These are phyloP conservation scores for Akanthomyces lecanii DNA, from an alignment of 2,329 filamentous ascomycete species.

Conservation along the genomic window DNA sequence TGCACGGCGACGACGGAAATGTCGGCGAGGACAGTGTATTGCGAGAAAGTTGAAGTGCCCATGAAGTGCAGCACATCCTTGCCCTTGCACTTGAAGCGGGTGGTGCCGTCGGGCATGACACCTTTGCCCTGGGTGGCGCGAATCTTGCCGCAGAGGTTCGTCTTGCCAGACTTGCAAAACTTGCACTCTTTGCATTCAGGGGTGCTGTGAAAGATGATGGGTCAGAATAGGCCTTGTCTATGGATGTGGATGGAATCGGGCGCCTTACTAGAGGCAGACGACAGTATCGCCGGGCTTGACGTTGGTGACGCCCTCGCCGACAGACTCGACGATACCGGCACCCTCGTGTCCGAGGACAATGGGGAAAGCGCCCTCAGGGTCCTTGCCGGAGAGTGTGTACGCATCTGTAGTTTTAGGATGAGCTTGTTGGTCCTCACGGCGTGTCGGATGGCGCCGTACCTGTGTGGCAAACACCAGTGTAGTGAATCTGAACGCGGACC, in stretches of 20 bases:
- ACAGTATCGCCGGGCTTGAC: conserved; percentile 94
- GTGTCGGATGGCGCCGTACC: conserved; percentile 46
- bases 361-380: conserved; percentile 92
- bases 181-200: conserved; percentile 98
- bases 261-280: conserved; percentile 72
- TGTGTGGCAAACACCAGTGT: conserved; percentile 98
- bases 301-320: conserved; percentile 90
- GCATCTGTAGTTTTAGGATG: conserved; percentile 56
- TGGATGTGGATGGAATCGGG: conserved; percentile 19
- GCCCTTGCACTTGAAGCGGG: conserved; percentile 90
- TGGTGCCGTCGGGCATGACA: conserved; percentile 95
- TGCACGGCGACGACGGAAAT: conserved; percentile 96
- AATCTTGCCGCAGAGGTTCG: conserved; percentile 98
- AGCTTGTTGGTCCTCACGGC: not conserved
- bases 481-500: conserved; percentile 94
- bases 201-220: conserved; percentile 54
- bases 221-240: not conserved
- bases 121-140: conserved; percentile 92
- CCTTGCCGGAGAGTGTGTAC: conserved; percentile 93
- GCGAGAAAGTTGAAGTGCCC: conserved; percentile 97
- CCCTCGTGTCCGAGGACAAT: conserved; percentile 87
- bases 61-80: conserved; percentile 97
- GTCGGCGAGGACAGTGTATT: conserved; percentile 97
- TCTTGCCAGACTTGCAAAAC: conserved; percentile 99
- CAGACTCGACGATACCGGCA: conserved; percentile 86